Evolutionary conservation across 2,329 filamentous ascomycete species (phyloP), one percentile per base, ranked within the genome.

Genomic region (Didymella segeticola): DNA sequence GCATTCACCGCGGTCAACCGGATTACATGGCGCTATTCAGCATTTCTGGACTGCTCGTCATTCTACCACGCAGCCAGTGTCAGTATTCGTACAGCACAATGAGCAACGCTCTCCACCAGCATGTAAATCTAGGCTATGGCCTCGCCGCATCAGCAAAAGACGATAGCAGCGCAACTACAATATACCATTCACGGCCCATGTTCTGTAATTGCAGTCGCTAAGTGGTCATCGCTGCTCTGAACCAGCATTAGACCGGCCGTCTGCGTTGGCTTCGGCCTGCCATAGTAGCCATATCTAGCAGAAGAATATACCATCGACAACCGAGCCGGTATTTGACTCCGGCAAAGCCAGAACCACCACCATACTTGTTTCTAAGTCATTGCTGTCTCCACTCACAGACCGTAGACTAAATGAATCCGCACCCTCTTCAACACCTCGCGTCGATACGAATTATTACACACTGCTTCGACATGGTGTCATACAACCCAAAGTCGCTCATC

Each of bases 401-500:
- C 15, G 22, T 36, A 49, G 27, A 20, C 20, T 1, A 25, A 12
- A 7, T 30, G 7, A 31, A 2, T 34, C 41, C 31, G 36, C 15
- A 14, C 27, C 15, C 4, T 19, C 7, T 19, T 70, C 57, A 73
- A 56, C 66, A 71, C 38, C 63, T 60, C 23, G 66, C 70, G 50
- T 73, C 68, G 1, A 72, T 64, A 23, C 62, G 49, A 20, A 73
- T 56, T 37, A 71, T 67, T 10, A 73, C 58, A 49, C 70, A 73
- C 47, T 69, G 67, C 41, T 62, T 72, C 31, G 64, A 65, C 67
- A 73, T 66, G 1, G 71, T 73, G 57, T 73, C 70, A 34, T 71
- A 74, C 5, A 74, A 50, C 26, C 71, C 71, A 58, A 74, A 74
- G 22, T 72, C 70, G 46, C 60, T 72, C 43, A 68, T 58, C 5